phyloP scores from a whole-genome alignment of 306 rosid species.

The Fragaria nilgerrensis region DNA sequence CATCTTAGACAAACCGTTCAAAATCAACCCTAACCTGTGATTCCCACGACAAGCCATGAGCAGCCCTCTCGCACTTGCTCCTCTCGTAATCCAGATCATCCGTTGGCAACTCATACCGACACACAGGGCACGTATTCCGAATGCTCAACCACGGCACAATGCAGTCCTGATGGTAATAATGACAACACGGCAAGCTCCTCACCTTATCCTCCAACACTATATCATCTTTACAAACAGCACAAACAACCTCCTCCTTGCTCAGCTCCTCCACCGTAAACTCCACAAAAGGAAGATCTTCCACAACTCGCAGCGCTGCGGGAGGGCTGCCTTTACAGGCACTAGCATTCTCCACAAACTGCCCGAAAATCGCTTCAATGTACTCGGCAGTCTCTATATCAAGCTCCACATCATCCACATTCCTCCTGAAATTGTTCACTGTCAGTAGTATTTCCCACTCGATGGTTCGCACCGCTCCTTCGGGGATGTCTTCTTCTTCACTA shows the following conservation, averaged over 20 bases:
- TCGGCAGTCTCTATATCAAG: constrained; percentile 39
- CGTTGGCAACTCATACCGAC: constrained; percentile 82
- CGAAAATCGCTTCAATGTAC: constrained; percentile 51
- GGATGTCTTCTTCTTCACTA: constrained; percentile 42
- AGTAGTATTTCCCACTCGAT: constrained; percentile 81
- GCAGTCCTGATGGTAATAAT: constrained; percentile 85
- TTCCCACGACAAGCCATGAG: constrained; percentile 31
- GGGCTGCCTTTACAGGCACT: constrained; percentile 64
- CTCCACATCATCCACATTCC: constrained; percentile 34
- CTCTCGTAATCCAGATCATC: constrained; percentile 83
- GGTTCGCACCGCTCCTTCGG: constrained; percentile 48
- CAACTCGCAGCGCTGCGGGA: constrained; percentile 56
- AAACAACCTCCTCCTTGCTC: constrained; percentile 47
- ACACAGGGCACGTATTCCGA: constrained; percentile 84
- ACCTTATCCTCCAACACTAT: constrained; percentile 67
- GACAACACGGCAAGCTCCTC: constrained; percentile 74
- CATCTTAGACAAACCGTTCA: constrained; percentile 40
- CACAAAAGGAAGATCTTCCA: constrained; percentile 73
- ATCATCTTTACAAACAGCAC: constrained; percentile 78
- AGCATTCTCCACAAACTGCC: constrained; percentile 68
- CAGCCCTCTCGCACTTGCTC: constrained; percentile 48
- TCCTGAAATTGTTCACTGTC: constrained; percentile 59
- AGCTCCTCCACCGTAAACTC: constrained; percentile 55
- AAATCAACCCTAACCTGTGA: constrained; percentile 42
- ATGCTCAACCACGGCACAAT: constrained; percentile 85